Conservation (phyloP, 164 flowering plant species). For the Stephania yunnanensis region DNA sequence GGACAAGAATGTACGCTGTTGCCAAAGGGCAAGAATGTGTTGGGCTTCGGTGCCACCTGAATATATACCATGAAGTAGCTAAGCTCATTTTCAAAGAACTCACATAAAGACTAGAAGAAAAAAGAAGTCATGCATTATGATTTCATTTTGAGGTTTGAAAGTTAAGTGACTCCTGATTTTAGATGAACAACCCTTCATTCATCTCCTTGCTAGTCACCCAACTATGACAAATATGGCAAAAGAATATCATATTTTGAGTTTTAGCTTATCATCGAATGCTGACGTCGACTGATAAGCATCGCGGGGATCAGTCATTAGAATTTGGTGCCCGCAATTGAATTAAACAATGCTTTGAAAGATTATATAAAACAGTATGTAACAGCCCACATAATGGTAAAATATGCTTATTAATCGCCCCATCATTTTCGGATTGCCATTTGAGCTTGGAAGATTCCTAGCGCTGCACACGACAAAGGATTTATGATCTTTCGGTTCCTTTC, state of each 20-base stretch:
- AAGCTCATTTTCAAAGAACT: background rate
- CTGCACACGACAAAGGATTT: too few species aligned
- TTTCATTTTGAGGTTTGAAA: background rate
- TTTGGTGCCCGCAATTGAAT: too few species aligned
- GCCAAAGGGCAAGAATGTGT: conserved; percentile 79
- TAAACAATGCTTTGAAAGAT: too few species aligned
- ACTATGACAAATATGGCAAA: background rate
- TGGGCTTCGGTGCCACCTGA: conserved; percentile 65
- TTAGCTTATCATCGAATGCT: background rate
- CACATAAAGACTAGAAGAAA: background rate
- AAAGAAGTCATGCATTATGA: background rate
- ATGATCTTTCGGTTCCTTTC: too few species aligned
- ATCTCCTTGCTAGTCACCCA: background rate
- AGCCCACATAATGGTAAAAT: too few species aligned
- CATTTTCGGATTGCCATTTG: too few species aligned
- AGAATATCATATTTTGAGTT: background rate
- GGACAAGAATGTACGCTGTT: conserved; percentile 72
- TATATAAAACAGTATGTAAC: too few species aligned
- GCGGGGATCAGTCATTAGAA: too few species aligned
- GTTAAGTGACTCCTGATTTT: background rate
- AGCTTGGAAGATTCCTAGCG: too few species aligned
- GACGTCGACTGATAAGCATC: too few species aligned
- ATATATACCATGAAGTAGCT: background rate
- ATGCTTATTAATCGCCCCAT: too few species aligned
- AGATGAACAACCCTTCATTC: background rate